A percentile compares a stretch with the other conserved stretches of the same genome.
Conservation (phyloP, 2,329 filamentous ascomycete genomes). For the Venturia aucupariae region DNA sequence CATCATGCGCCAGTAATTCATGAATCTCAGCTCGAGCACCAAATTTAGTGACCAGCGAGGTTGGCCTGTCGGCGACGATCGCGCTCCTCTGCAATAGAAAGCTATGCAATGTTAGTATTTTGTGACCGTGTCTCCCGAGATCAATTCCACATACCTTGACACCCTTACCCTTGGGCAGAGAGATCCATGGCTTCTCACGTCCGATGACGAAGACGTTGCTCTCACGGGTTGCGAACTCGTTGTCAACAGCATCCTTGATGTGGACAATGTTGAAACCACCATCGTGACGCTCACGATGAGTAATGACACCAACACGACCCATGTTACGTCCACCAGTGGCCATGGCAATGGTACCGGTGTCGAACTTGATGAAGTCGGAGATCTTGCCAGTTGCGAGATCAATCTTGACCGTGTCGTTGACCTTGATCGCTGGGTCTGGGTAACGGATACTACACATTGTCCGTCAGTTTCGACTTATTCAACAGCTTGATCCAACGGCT, state of each 20-base stretch:
- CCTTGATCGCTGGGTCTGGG: slow-evolving; percentile 96
- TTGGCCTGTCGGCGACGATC: slow-evolving; percentile 80
- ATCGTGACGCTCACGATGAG: slow-evolving; percentile 99
- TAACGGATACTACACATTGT: slow-evolving; percentile 75
- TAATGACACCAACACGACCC: slow-evolving; percentile 99
- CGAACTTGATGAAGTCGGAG: slow-evolving; percentile 95
- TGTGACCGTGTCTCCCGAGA: not conserved
- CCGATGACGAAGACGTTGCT: slow-evolving; percentile 99
- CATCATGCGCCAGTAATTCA: slow-evolving; percentile 5
- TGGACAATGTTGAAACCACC: slow-evolving; percentile 99
- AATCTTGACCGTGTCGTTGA: slow-evolving; percentile 99
- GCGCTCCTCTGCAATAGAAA: slow-evolving; percentile 97
- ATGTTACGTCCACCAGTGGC: slow-evolving; percentile 99
- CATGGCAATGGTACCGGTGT: slow-evolving; percentile 97
- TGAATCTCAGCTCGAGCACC: slow-evolving; percentile 7
- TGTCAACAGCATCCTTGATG: slow-evolving; percentile 99
- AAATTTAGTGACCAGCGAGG: slow-evolving; percentile 41
- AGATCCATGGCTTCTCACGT: slow-evolving; percentile 98
- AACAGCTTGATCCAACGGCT: slow-evolving; percentile 99
- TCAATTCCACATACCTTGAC: slow-evolving; percentile 61
- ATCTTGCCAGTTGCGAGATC: slow-evolving; percentile 97
- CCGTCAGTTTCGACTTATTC: slow-evolving; percentile 42
- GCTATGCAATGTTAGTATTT: slow-evolving; percentile 39
- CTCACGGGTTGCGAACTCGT: slow-evolving; percentile 98
- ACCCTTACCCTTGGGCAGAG: slow-evolving; percentile 99